Conservation (phyloP, 768 basidiomycete genomes). For the Macrolepiota fuliginosa region DNA sequence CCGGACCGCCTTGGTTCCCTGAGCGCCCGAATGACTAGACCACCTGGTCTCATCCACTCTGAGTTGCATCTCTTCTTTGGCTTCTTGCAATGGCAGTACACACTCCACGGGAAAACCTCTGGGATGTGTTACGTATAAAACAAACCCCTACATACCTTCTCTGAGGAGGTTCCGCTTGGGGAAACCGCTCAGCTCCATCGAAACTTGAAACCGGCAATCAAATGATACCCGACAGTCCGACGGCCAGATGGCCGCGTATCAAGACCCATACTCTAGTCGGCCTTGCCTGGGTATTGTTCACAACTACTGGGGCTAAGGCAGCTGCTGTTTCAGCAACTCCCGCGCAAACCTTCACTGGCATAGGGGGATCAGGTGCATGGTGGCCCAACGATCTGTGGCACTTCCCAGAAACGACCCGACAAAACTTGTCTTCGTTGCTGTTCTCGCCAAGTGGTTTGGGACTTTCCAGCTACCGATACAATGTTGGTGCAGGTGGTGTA, state of each 20-base stretch:
- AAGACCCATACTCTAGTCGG: neutral
- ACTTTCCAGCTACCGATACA: conserved; percentile 40
- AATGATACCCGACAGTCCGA: neutral
- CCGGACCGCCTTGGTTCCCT: neutral
- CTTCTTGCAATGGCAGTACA: conserved; percentile 17
- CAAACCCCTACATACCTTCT: neutral
- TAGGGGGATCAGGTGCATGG: conserved; percentile 47
- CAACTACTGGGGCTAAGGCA: neutral
- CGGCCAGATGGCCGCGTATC: neutral
- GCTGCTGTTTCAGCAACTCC: conserved; percentile 27
- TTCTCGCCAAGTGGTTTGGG: conserved; percentile 37
- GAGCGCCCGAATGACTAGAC: neutral
- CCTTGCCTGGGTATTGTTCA: neutral
- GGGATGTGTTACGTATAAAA: neutral
- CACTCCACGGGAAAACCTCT: neutral
- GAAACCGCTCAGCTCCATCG: neutral
- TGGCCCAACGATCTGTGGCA: conserved; percentile 41
- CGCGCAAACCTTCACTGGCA: conserved; percentile 34
- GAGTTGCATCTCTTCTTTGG: conserved; percentile 4
- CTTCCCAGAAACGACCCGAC: conserved; percentile 37
- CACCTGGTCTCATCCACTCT: neutral
- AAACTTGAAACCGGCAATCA: neutral
- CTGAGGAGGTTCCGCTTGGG: neutral
- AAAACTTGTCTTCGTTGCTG: conserved; percentile 38
- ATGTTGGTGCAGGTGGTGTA: conserved; percentile 41